A percentile compares a stretch with the other conserved stretches of the same genome.
phyloP scores from a whole-genome alignment of 805 yeast species.

The Teunomyces stri region DNA sequence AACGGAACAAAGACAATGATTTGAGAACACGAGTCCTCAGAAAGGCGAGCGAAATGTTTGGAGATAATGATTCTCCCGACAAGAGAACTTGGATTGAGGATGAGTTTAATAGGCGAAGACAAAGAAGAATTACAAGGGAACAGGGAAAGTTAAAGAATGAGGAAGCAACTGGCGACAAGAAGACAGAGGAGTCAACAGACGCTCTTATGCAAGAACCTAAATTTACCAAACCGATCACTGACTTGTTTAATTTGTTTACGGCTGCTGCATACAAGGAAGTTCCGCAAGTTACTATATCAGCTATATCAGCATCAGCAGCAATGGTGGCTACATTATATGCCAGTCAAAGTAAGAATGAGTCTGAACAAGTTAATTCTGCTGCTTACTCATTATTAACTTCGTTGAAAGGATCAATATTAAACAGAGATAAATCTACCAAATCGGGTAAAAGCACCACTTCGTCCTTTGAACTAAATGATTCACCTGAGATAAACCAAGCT shows the following conservation, averaged over 20 bases:
- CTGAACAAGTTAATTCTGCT: conserved; percentile 22
- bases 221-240: conserved; percentile 27
- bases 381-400: conserved; percentile 21
- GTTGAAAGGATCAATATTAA: conserved; percentile 14
- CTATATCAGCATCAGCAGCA: conserved; percentile 37
- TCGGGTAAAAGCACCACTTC: not conserved
- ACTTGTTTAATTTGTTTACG: conserved; percentile 34
- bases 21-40: conserved; percentile 73
- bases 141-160: conserved; percentile 17
- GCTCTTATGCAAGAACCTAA: conserved; percentile 18
- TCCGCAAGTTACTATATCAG: conserved; percentile 29
- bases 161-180: conserved; percentile 16
- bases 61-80: conserved; percentile 53
- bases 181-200: conserved; percentile 13
- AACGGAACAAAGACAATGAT: conserved; percentile 85
- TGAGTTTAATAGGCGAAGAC: conserved; percentile 67
- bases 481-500: not conserved
- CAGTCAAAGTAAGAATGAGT: conserved; percentile 17
- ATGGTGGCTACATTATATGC: conserved; percentile 39
- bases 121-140: conserved; percentile 44
- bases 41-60: conserved; percentile 67
- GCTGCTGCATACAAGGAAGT: conserved; percentile 32
- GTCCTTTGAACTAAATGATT: not conserved
- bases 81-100: conserved; percentile 67
- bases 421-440: not conserved